Percentiles rank a stretch among this genome's conserved stretches.
Evolutionary conservation across 2,329 filamentous ascomycete species (phyloP).

Genomic region (Aspergillus tanneri): DNA sequence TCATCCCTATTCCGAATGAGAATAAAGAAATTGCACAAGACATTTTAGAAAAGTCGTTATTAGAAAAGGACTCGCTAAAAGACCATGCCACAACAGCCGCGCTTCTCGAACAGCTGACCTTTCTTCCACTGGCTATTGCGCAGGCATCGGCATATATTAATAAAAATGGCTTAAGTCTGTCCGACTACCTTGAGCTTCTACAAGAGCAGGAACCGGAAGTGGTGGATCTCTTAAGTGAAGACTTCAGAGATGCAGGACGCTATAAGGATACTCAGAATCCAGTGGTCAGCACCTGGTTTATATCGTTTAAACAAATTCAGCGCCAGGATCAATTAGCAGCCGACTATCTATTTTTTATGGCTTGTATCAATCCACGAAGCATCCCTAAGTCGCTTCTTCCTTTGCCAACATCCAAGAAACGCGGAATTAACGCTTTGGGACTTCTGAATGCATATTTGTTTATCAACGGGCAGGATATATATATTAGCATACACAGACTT

Average conservation of each 20-base stretch:
- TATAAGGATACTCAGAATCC: constrained; percentile 11
- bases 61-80: constrained; percentile 2
- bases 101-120: constrained; percentile 21
- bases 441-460: constrained; percentile 23
- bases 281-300: constrained; percentile 6
- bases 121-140: constrained; percentile 25
- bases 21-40: constrained; percentile 10
- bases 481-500: constrained; percentile 28
- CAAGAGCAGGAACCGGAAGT: constrained; percentile 1
- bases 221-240: constrained; percentile 11
- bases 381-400: constrained; percentile 38
- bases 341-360: constrained; percentile 38
- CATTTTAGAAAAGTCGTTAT: not conserved
- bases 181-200: constrained; percentile 7
- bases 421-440: constrained; percentile 29
- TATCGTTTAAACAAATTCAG: constrained; percentile 17
- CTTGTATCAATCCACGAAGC: constrained; percentile 24
- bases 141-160: constrained; percentile 25
- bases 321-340: constrained; percentile 30
- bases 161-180: not conserved
- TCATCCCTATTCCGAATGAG: constrained; percentile 18
- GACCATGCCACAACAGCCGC: constrained; percentile 1
- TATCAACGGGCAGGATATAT: not conserved
- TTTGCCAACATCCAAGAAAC: constrained; percentile 15
- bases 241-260: constrained; percentile 10